Evolutionary conservation across 2,329 filamentous ascomycete genomes (phyloP), one percentile per base, ranked within the genome.

Genomic region (Podosphaera xanthii): DNA sequence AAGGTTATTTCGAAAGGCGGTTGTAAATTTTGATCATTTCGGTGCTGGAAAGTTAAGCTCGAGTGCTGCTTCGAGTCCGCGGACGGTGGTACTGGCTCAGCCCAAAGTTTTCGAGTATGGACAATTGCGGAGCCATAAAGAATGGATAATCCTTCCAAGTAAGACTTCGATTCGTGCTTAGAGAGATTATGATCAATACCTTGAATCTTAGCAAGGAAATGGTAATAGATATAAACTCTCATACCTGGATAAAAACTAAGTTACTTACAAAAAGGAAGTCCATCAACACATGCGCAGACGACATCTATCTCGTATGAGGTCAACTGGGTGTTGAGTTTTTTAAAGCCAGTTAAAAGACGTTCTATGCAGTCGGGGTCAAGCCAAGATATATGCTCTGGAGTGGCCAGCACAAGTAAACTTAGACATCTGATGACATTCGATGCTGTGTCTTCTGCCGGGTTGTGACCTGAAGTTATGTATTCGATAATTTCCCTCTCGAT

Each of bases 251-350:
- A 49, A 44, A 4, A 38, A 34, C 14, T 22, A 50, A 50, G 8
- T 10, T 50, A 50, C 46, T 50, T 50, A 50, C 46, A 8, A 12
- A 64, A 72, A 31, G 73, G 69, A 38, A 84, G 68, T 7, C 75
- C 73, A 65, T 83, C 80, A 35, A 81, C 75, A 3, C 80, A 75
- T 10, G 76, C 81, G 33, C 72, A 71, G 12, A 83, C 62, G 6
- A 82, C 69, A 61, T 76, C 71, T 40, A 79, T 69, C 33, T 71
- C 64, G 10, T 59, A 31, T 33, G 46, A 36, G 38, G 56, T 59
- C 22, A 7, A 2, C 22, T 30, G 1, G 14, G 8, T 22, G 10
- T 22, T 22, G 0, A 42, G 40, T 31, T 4, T 44, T 46, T 55
- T 60, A 12, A 60, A 38, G 6, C 60, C 38, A 30, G 34, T 57